A percentile compares a stretch with the other conserved stretches of the same genome.
phyloP scores from a whole-genome alignment of 805 yeast species.

The Schizosaccharomyces lindneri region DNA sequence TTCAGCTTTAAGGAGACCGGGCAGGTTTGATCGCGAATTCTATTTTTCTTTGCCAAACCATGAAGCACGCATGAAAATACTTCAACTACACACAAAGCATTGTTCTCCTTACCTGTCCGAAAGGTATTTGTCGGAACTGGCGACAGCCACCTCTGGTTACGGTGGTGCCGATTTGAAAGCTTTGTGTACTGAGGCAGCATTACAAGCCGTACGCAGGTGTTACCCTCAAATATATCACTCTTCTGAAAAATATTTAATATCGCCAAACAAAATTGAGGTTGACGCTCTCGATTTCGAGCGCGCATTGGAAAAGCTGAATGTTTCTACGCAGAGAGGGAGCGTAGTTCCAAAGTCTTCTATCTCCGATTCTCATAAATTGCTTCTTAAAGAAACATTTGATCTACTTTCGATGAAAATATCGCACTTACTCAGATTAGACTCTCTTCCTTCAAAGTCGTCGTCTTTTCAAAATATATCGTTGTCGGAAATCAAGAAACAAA shows the following conservation, averaged over 20 bases:
- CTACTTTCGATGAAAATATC: not conserved
- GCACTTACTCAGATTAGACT: not conserved
- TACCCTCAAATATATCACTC: slow-evolving; percentile 80
- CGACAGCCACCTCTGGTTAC: slow-evolving; percentile 71
- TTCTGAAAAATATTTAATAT: slow-evolving; percentile 44
- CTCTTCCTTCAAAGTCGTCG: not conserved
- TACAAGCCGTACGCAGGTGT: slow-evolving; percentile 69
- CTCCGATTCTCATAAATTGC: not conserved
- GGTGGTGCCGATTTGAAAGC: slow-evolving; percentile 96
- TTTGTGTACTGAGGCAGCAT: slow-evolving; percentile 83
- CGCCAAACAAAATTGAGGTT: slow-evolving; percentile 47
- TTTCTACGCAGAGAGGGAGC: slow-evolving; percentile 20
- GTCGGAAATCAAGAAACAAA: not conserved
- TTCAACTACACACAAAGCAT: slow-evolving; percentile 62
- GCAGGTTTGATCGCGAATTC: slow-evolving; percentile 89
- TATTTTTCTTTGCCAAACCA: slow-evolving; percentile 81
- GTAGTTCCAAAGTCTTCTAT: not conserved
- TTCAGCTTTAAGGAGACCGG: slow-evolving; percentile 91
- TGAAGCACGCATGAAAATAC: slow-evolving; percentile 51
- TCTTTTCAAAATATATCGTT: not conserved
- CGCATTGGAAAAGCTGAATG: slow-evolving; percentile 33
- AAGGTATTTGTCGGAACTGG: slow-evolving; percentile 37
- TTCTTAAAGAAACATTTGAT: not conserved
- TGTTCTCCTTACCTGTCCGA: slow-evolving; percentile 58
- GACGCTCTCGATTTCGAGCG: slow-evolving; percentile 62